phyloP scores from a whole-genome alignment of 73 alveolate genomes.

The Diophrys sp. region DNA sequence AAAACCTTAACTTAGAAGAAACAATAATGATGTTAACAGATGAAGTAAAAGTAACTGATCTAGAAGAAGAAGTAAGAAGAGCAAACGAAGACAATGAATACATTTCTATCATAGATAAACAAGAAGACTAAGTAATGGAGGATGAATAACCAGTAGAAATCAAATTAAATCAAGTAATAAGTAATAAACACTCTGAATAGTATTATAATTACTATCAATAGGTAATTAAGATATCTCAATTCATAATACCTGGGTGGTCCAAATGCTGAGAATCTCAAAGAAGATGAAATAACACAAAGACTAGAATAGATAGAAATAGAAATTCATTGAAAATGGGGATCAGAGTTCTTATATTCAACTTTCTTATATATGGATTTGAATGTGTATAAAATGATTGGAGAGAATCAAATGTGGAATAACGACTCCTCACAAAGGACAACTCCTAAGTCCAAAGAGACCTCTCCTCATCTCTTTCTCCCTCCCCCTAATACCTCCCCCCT shows the following conservation, averaged over 20 bases:
- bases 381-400: too few relatives aligned
- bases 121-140: constrained; percentile 21
- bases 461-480: too few relatives aligned
- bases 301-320: constrained; percentile 59
- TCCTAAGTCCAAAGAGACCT: too few relatives aligned
- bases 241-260: constrained; percentile 39
- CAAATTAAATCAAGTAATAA: constrained; percentile 42
- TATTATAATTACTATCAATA: constrained; percentile 49
- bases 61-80: constrained; percentile 46
- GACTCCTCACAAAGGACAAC: too few relatives aligned
- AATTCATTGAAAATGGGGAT: constrained; percentile 61
- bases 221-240: constrained; percentile 57
- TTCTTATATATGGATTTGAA: constrained; percentile 26
- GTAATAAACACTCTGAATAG: constrained; percentile 57
- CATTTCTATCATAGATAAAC: constrained; percentile 30
- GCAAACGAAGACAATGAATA: constrained; percentile 21
- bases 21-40: constrained; percentile 45
- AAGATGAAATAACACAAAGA: constrained; percentile 55
- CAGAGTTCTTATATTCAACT: constrained; percentile 44
- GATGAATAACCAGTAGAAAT: constrained; percentile 23
- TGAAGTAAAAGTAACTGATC: constrained; percentile 27
- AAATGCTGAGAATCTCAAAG: constrained; percentile 30
- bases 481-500: too few relatives aligned
- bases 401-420: too few relatives aligned
- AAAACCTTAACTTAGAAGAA: constrained; percentile 46